Evolutionary conservation across 2,329 filamentous ascomycete species (phyloP).

Genomic region (Macroventuria anomochaeta): DNA sequence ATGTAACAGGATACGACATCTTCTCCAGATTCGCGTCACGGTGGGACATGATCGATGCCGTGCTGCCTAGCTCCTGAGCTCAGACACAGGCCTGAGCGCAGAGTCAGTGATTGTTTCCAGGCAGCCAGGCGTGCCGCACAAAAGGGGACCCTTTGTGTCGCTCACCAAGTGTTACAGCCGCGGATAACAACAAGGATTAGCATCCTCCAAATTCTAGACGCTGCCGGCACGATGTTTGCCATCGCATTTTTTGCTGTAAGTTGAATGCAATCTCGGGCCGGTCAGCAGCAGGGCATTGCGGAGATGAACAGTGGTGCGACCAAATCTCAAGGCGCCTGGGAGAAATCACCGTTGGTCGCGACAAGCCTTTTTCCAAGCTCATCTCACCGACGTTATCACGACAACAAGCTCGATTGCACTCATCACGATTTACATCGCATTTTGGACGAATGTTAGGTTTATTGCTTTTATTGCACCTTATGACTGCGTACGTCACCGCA

Average conservation of each 20-base stretch:
- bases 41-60: slow-evolving; percentile 18
- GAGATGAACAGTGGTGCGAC: slow-evolving; percentile 18
- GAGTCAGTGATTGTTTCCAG: slow-evolving; percentile 9
- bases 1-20: slow-evolving; percentile 12
- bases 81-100: slow-evolving; percentile 2
- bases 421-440: not conserved
- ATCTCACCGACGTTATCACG: not conserved
- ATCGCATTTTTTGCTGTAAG: not conserved
- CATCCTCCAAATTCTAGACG: slow-evolving; percentile 11
- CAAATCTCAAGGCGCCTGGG: not conserved
- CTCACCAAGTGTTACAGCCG: slow-evolving; percentile 2
- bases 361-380: not conserved
- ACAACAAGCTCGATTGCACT: not conserved
- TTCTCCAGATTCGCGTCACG: slow-evolving; percentile 21
- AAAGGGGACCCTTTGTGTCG: slow-evolving; percentile 4
- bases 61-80: slow-evolving; percentile 12
- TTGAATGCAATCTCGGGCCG: slow-evolving; percentile 3
- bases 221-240: slow-evolving; percentile 6
- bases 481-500: slow-evolving; percentile 12
- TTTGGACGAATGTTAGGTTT: not conserved
- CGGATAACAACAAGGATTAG: not conserved
- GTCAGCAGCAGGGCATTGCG: no score
- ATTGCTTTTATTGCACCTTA: not conserved
- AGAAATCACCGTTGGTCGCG: slow-evolving; percentile 2
- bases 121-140: slow-evolving; percentile 4